Evolutionary conservation across 257 asterid species (phyloP).

Genomic region (Nicotiana attenuata): DNA sequence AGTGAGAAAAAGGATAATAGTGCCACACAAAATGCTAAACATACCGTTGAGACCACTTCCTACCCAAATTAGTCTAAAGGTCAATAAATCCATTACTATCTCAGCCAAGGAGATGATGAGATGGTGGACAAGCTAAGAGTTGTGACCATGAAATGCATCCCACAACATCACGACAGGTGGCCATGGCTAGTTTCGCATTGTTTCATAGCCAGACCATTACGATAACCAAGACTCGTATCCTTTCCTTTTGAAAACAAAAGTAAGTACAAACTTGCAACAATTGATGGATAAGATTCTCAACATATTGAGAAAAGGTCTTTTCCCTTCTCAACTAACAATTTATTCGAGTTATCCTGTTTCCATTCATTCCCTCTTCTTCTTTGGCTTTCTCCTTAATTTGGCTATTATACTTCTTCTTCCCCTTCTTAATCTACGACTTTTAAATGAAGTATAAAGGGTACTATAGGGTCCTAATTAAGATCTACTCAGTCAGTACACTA

Average conservation of each 20-base stretch:
- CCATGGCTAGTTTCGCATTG: neutral
- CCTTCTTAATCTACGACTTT: neutral
- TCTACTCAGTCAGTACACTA: neutral
- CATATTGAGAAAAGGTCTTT: neutral
- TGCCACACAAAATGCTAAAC: neutral
- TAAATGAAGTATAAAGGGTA: neutral
- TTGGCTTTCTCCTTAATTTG: neutral
- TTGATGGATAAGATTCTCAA: neutral
- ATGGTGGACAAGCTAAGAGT: neutral
- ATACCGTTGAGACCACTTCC: neutral
- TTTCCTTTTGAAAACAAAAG: neutral
- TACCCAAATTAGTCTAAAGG: neutral
- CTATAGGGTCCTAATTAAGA: conserved; percentile 2
- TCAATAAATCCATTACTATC: neutral
- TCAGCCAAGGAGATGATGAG: neutral
- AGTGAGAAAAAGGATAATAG: conserved; percentile 2
- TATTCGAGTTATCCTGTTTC: neutral
- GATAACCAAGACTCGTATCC: neutral
- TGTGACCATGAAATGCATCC: neutral
- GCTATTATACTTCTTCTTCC: neutral
- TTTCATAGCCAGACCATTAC: neutral
- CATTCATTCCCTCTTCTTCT: neutral
- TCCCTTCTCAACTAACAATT: neutral
- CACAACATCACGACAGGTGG: neutral
- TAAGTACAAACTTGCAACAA: neutral